phyloP scores from a whole-genome alignment of 1,284 basidiomycete species.

The Gymnopus androsaceus region DNA sequence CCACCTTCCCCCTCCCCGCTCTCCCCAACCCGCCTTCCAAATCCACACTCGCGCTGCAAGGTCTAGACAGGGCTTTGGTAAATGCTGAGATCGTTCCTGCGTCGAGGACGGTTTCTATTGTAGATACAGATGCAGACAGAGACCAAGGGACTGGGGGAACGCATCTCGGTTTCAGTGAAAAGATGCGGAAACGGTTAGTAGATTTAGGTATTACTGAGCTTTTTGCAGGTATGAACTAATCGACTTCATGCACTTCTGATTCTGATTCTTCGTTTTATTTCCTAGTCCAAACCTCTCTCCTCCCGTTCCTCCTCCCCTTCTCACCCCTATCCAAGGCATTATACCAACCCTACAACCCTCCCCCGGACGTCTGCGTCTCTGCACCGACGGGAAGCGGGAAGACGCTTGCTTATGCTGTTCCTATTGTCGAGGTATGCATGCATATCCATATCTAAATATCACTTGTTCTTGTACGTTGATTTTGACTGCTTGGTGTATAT shows the following conservation, averaged over 20 bases:
- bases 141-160: too few species aligned
- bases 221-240: slow-evolving; percentile 75
- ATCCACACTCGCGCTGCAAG: slow-evolving; percentile 70
- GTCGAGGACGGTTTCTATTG: slow-evolving; percentile 48
- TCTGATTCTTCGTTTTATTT: too few species aligned
- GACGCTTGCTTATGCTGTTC: slow-evolving; percentile 92
- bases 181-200: slow-evolving; percentile 61
- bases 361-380: slow-evolving; percentile 90
- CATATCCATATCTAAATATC: too few species aligned
- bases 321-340: slow-evolving; percentile 49
- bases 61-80: slow-evolving; percentile 73
- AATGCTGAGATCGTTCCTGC: slow-evolving; percentile 76
- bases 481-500: neutral
- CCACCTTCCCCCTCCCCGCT: slow-evolving; percentile 72
- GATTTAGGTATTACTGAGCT: slow-evolving; percentile 81
- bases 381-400: slow-evolving; percentile 98
- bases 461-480: slow-evolving; percentile 5
- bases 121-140: neutral
- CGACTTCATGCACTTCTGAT: slow-evolving; percentile 6
- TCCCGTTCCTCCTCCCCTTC: slow-evolving; percentile 72
- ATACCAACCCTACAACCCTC: slow-evolving; percentile 72
- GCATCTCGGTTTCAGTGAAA: slow-evolving; percentile 64
- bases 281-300: slow-evolving; percentile 79
- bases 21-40: slow-evolving; percentile 74
- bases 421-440: slow-evolving; percentile 78